A percentile compares a stretch with the other conserved stretches of the same genome.
These are phyloP conservation scores for Wickerhamomyces hampshirensis DNA, from an alignment of 805 yeast genomes.

Conservation along the genomic window DNA sequence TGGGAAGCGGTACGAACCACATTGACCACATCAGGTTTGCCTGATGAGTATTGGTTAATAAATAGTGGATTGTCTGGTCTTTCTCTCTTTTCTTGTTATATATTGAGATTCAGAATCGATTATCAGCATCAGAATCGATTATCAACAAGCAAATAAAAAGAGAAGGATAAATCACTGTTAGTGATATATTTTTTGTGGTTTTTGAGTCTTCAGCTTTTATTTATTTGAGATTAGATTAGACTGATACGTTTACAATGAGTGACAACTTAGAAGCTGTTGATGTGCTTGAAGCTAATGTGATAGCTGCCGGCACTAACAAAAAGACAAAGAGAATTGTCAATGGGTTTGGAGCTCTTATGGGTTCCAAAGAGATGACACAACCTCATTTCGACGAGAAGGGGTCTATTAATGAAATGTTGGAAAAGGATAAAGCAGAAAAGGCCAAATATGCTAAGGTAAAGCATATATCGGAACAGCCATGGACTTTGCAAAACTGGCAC, in stretches of 20 bases:
- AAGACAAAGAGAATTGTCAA: constrained; percentile 69
- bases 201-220: no score
- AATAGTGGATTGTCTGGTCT: no score
- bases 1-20: no score
- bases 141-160: no score
- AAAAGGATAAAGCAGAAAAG: constrained; percentile 37
- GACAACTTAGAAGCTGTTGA: constrained; percentile 38
- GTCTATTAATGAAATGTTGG: constrained; percentile 38
- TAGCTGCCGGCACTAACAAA: constrained; percentile 80
- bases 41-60: no score
- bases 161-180: no score
- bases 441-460: constrained; percentile 32
- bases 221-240: no score
- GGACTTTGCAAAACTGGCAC: constrained; percentile 71
- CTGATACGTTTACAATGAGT: neutral
- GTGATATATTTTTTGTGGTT: no score
- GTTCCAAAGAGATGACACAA: constrained; percentile 65
- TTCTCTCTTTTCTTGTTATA: no score
- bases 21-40: no score
- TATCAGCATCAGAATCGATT: no score
- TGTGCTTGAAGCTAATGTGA: constrained; percentile 64
- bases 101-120: no score
- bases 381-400: constrained; percentile 63
- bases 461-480: constrained; percentile 75
- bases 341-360: constrained; percentile 78